These are phyloP conservation scores for Lachnellula willkommii DNA, from an alignment of 2,329 filamentous ascomycete species.

Conservation along the genomic window DNA sequence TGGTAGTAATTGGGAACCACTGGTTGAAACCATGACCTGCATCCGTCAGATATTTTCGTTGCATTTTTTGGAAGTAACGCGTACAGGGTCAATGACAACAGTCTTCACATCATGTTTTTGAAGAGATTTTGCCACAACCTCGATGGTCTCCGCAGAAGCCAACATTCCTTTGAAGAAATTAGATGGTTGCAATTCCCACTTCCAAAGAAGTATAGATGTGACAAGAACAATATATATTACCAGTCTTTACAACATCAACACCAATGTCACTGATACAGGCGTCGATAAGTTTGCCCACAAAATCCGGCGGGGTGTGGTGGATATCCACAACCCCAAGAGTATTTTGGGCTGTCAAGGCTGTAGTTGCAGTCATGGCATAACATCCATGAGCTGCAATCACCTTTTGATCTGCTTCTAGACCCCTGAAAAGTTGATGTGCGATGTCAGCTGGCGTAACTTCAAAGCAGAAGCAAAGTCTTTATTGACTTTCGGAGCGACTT, in stretches of 20 bases:
- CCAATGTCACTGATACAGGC: constrained; percentile 78
- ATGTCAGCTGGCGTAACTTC: constrained; percentile 8
- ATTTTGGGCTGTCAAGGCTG: constrained; percentile 93
- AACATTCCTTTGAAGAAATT: constrained; percentile 63
- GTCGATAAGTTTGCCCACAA: constrained; percentile 81
- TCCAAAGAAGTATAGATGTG: background rate
- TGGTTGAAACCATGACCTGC: constrained; percentile 88
- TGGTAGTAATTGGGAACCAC: constrained; percentile 65
- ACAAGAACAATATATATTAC: constrained; percentile 39
- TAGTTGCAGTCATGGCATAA: constrained; percentile 95
- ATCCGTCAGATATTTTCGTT: constrained; percentile 8
- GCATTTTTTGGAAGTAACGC: background rate
- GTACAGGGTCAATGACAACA: constrained; percentile 71
- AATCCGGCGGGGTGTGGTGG: constrained; percentile 70
- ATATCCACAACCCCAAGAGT: constrained; percentile 79
- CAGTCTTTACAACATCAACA: constrained; percentile 86
- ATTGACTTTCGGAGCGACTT: constrained; percentile 35
- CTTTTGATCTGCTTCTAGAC: constrained; percentile 93
- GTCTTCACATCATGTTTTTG: constrained; percentile 49
- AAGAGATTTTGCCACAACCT: constrained; percentile 61
- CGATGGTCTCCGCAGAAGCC: constrained; percentile 64
- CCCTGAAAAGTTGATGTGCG: constrained; percentile 46
- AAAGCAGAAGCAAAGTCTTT: background rate
- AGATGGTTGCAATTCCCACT: constrained; percentile 6
- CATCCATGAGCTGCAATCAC: constrained; percentile 86